These are phyloP conservation scores for Xylaria palmicola DNA, from an alignment of 495 filamentous ascomycete genomes.

Conservation along the genomic window DNA sequence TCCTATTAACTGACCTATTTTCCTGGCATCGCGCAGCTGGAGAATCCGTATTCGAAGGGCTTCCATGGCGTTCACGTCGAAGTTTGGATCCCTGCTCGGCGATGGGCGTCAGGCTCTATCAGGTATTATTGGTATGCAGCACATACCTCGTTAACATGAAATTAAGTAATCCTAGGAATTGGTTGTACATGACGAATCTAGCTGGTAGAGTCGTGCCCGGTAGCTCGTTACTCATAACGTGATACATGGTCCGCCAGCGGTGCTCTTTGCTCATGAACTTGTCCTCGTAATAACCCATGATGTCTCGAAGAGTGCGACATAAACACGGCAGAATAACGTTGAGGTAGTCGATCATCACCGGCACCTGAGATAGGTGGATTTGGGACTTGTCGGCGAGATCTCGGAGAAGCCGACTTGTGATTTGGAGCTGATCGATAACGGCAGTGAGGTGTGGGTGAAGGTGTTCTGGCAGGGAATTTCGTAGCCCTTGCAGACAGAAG, in stretches of 20 bases:
- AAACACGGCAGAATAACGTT: constrained; percentile 53
- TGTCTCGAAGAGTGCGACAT: constrained; percentile 49
- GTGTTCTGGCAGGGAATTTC: constrained; percentile 36
- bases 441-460: constrained; percentile 43
- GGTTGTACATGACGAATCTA: constrained; percentile 53
- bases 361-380: constrained; percentile 46
- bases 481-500: constrained; percentile 41
- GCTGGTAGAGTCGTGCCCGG: constrained; percentile 48
- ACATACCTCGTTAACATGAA: constrained; percentile 49
- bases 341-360: constrained; percentile 50
- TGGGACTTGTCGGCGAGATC: constrained; percentile 53
- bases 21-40: constrained; percentile 43
- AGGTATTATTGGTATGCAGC: background rate
- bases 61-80: constrained; percentile 53
- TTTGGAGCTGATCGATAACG: constrained; percentile 42
- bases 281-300: constrained; percentile 50
- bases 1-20: constrained; percentile 38
- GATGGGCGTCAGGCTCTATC: constrained; percentile 15
- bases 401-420: constrained; percentile 45
- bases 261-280: constrained; percentile 42
- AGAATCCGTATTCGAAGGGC: constrained; percentile 45
- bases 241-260: constrained; percentile 54
- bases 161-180: constrained; percentile 48
- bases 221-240: constrained; percentile 50
- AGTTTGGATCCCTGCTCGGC: constrained; percentile 46